Evolutionary conservation across 2,329 filamentous ascomycete species (phyloP).

Genomic region (Hypoxylon sp.): DNA sequence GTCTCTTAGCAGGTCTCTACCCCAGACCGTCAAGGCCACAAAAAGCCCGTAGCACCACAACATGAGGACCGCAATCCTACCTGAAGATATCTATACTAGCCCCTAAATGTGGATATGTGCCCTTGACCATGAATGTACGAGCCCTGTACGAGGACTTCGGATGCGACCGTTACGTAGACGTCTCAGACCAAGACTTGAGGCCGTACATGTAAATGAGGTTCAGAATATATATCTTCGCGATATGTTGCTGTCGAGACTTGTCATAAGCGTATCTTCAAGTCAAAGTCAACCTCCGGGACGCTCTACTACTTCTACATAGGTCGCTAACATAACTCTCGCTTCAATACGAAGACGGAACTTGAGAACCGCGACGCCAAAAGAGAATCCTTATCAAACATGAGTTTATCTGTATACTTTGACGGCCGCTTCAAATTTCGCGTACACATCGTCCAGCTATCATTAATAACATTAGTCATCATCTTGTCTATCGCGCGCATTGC

Average conservation of each 20-base stretch:
- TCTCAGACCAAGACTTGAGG: slow-evolving; percentile 1
- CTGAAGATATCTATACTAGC: not conserved
- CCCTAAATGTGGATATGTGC: slow-evolving; percentile 4
- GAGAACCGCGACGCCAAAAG: not conserved
- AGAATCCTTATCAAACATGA: slow-evolving; percentile 7
- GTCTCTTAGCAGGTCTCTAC: no score
- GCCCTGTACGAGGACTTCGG: slow-evolving; percentile 1
- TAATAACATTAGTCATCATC: slow-evolving; percentile 12
- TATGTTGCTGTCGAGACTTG: no score
- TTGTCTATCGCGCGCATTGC: slow-evolving; percentile 16
- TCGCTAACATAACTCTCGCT: not conserved
- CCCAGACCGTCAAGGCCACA: no score
- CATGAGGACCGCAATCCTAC: not conserved
- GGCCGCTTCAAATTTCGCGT: slow-evolving; percentile 22
- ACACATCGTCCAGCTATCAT: slow-evolving; percentile 15
- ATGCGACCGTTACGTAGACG: slow-evolving; percentile 6
- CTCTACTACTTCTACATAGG: no score
- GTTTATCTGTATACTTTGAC: slow-evolving; percentile 13
- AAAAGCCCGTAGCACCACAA: not conserved
- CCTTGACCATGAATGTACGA: slow-evolving; percentile 14
- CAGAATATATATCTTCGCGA: not conserved
- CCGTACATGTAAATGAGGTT: slow-evolving; percentile 9
- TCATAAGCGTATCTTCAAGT: no score
- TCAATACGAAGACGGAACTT: not conserved
- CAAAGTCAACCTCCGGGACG: no score